phyloP scores from a whole-genome alignment of 2,329 filamentous ascomycete species.

The Albifimbria verrucaria region DNA sequence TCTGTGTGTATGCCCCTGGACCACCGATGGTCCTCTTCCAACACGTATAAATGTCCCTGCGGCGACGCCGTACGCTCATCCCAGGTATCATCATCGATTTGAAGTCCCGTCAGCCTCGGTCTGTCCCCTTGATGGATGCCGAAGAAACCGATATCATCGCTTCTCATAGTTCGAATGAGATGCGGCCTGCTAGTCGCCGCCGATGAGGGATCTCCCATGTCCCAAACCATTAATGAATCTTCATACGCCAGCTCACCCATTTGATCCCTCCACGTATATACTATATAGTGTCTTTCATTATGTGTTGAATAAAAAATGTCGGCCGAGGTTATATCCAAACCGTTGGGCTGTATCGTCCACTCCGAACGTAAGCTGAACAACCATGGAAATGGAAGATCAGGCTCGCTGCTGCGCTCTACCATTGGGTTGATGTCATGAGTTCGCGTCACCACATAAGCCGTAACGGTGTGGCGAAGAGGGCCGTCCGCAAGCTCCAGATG shows the following conservation, averaged over 20 bases:
- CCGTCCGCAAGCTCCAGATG: no score
- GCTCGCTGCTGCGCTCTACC: no score
- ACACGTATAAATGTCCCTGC: conserved; percentile 45
- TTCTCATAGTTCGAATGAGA: conserved; percentile 47
- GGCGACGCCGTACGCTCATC: conserved; percentile 26
- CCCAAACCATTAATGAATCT: conserved; percentile 60
- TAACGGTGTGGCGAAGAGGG: conserved; percentile 58
- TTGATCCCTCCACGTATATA: conserved; percentile 64
- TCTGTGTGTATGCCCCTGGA: conserved; percentile 41
- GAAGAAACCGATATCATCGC: conserved; percentile 49
- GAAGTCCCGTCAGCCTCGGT: conserved; percentile 47
- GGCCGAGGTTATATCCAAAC: conserved; percentile 49
- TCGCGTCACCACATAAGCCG: conserved; percentile 49
- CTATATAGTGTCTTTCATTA: conserved; percentile 55
- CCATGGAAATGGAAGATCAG: conserved; percentile 29
- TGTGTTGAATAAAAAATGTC: conserved; percentile 64
- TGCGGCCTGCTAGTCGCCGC: conserved; percentile 43
- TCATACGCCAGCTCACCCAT: no score
- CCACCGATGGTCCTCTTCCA: conserved; percentile 54
- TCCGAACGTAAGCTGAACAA: conserved; percentile 50
- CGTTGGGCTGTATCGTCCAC: conserved; percentile 58
- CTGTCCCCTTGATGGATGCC: conserved; percentile 49
- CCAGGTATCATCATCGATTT: conserved; percentile 41
- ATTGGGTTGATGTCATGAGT: conserved; percentile 8
- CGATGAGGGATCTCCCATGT: conserved; percentile 51